A percentile compares a stretch with the other conserved stretches of the same genome.
Conservation (phyloP, 2,329 filamentous ascomycete species). For the Xylaria sp. region DNA sequence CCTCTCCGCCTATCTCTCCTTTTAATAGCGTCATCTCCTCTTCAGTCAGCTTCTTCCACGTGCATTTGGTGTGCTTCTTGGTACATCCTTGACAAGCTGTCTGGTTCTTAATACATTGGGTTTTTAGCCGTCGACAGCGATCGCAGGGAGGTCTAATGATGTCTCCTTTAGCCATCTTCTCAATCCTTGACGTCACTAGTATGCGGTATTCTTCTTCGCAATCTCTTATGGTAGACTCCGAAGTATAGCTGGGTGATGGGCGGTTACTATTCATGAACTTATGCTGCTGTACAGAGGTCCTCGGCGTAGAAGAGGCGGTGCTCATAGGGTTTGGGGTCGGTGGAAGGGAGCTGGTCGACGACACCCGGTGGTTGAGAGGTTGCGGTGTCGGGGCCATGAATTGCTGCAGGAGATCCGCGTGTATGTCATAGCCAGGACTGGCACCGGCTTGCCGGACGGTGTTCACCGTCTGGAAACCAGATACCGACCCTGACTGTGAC, state of each 20-base stretch:
- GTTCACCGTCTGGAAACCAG: slow-evolving; percentile 53
- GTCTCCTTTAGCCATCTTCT: slow-evolving; percentile 78
- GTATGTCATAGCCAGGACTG: slow-evolving; percentile 58
- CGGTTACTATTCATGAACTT: slow-evolving; percentile 44
- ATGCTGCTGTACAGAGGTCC: slow-evolving; percentile 47
- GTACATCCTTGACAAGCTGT: slow-evolving; percentile 90
- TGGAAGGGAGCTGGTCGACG: slow-evolving; percentile 48
- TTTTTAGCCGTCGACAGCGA: slow-evolving; percentile 80
- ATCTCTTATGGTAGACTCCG: slow-evolving; percentile 47
- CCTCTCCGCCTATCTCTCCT: slow-evolving; percentile 46
- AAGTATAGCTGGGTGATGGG: slow-evolving; percentile 46
- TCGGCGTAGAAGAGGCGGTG: slow-evolving; percentile 47
- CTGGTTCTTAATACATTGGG: slow-evolving; percentile 85
- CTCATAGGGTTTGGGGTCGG: slow-evolving; percentile 47
- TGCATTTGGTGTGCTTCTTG: slow-evolving; percentile 89
- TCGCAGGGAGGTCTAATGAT: slow-evolving; percentile 85
- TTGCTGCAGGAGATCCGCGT: slow-evolving; percentile 67
- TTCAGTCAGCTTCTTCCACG: slow-evolving; percentile 83
- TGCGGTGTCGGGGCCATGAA: slow-evolving; percentile 54
- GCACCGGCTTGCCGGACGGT: slow-evolving; percentile 47
- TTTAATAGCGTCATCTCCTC: slow-evolving; percentile 66
- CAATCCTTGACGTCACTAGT: slow-evolving; percentile 79
- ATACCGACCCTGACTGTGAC: slow-evolving; percentile 51
- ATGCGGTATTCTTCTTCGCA: slow-evolving; percentile 54
- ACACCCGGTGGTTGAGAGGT: slow-evolving; percentile 43